A percentile compares a stretch with the other conserved stretches of the same genome.
Conservation (phyloP, 179 eudicot genomes). For the Sideroxylon spinosum region DNA sequence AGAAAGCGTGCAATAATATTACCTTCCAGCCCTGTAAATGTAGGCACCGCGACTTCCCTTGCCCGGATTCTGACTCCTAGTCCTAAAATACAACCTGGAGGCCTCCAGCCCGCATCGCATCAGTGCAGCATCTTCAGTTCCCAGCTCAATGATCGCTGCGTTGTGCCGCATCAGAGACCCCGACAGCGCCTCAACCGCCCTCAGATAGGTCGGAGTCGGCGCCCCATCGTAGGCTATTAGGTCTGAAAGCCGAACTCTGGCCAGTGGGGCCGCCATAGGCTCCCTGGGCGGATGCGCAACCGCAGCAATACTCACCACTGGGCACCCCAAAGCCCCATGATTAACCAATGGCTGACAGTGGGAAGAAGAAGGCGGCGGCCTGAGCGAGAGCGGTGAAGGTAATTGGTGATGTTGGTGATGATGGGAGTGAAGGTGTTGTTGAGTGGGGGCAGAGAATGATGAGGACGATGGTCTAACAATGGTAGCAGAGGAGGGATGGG, state of each 20-base stretch:
- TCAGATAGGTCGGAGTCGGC: conserved; percentile 38
- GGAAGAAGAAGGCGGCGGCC: conserved; percentile 7
- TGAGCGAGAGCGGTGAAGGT: conserved; percentile 27
- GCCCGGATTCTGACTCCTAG: conserved; percentile 30
- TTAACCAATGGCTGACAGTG: neutral
- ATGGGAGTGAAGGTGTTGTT: conserved; percentile 5
- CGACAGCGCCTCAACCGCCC: conserved; percentile 65
- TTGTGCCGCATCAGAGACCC: conserved; percentile 64
- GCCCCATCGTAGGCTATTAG: conserved; percentile 63
- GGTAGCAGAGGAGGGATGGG: conserved; percentile 1
- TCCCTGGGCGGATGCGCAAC: conserved; percentile 5
- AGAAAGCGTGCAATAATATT: neutral
- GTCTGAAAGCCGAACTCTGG: conserved; percentile 57
- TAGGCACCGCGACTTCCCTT: conserved; percentile 52
- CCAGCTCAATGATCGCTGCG: conserved; percentile 66
- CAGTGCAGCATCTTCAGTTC: conserved; percentile 53
- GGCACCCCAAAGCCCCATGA: conserved; percentile 14
- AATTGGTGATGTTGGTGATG: conserved; percentile 13
- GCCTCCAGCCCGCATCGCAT: conserved; percentile 73
- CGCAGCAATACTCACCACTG: conserved; percentile 15
- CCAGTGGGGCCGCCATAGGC: conserved; percentile 17
- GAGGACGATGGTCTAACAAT: conserved; percentile 11
- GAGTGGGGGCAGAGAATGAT: neutral
- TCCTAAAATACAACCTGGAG: conserved; percentile 56
- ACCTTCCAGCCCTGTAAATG: conserved; percentile 85